These are phyloP conservation scores for Stevia rebaudiana DNA, from an alignment of 140 eudicot species.

Conservation along the genomic window DNA sequence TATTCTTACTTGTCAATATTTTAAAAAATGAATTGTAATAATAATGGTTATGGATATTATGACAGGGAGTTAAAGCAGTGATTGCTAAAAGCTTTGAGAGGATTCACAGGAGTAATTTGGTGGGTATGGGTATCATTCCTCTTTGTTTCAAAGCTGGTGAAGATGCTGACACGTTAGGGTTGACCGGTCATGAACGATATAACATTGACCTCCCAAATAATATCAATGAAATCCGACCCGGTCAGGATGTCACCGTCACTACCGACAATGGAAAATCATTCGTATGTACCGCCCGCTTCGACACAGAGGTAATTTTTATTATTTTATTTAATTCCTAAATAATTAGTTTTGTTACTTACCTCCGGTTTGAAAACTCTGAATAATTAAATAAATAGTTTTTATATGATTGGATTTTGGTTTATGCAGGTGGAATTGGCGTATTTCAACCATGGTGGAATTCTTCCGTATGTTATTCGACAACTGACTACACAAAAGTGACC, in stretches of 20 bases:
- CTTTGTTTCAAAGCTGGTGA: conserved; percentile 93
- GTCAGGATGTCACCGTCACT: conserved; percentile 76
- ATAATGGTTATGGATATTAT: neutral
- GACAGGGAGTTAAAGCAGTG: conserved; percentile 95
- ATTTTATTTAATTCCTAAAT: neutral
- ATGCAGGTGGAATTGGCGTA: conserved; percentile 78
- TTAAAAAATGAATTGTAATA: neutral
- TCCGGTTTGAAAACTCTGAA: neutral
- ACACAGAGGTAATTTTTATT: conserved; percentile 68
- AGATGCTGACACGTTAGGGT: conserved; percentile 76
- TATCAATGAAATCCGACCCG: conserved; percentile 81
- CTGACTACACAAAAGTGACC: conserved; percentile 36
- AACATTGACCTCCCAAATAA: conserved; percentile 69
- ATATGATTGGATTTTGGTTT: conserved; percentile 9
- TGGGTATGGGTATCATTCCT: conserved; percentile 92
- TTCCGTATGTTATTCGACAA: conserved; percentile 76
- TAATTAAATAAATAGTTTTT: neutral
- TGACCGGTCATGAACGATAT: conserved; percentile 94
- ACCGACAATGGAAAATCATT: conserved; percentile 79
- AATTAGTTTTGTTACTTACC: neutral
- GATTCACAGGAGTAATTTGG: conserved; percentile 92
- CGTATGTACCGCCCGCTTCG: conserved; percentile 87
- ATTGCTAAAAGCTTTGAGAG: conserved; percentile 96
- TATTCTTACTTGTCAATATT: neutral
- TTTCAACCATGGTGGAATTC: conserved; percentile 76